Evolutionary conservation across 768 basidiomycete genomes (phyloP), one percentile per base, ranked within the genome.

Genomic region (Boletus reticuloceps): DNA sequence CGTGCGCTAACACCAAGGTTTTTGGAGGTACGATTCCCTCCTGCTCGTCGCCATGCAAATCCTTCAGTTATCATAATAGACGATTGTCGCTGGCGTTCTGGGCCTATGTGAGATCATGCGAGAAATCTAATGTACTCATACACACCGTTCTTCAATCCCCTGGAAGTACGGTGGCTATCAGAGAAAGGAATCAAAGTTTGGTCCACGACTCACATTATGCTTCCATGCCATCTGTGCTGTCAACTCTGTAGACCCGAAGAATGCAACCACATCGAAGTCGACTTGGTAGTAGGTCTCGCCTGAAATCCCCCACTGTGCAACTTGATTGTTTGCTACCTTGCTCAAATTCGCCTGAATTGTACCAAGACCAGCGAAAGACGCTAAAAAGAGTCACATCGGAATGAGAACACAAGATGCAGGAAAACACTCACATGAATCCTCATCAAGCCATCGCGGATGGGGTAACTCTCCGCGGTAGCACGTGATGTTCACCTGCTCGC

Each of bases 381-480:
- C 58, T 59, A 6, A 27, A 45, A 17, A 14, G 10, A 10, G 25
- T 17, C 7, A 31, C n/a, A 20, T 46, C 16, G 42, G 42, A 45
- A 48, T 27, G 14, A 39, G 29, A 39, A n/a, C 22, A 31, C 9
- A 11, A 37, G 22, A 20, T 3, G 4, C 8, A 8, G 37, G 19
- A 29, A 29, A 43, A 10, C 25, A 39, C 54, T 48, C 22, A 19
- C 58, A 50, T 56, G 34, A 2, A 32, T 59, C 58, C 16, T 52
- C n/a, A n/a, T 59, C 58, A 1, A 43, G 3, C 58, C 58, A 59
- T 20, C 6, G 29, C 1, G 58, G 58, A 14, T 43, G 9, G 14
- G 51, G 9, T 31, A 39, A 3, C 8, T 19, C 14, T 4, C 58
- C 55, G 1, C 43, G 51, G 46, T 59, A 59, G 22, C 51, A 50